Percentiles rank a stretch among this genome's conserved stretches.
These are phyloP conservation scores for Elsinoe ampelina DNA, from an alignment of 2,329 filamentous ascomycete species.

Conservation along the genomic window DNA sequence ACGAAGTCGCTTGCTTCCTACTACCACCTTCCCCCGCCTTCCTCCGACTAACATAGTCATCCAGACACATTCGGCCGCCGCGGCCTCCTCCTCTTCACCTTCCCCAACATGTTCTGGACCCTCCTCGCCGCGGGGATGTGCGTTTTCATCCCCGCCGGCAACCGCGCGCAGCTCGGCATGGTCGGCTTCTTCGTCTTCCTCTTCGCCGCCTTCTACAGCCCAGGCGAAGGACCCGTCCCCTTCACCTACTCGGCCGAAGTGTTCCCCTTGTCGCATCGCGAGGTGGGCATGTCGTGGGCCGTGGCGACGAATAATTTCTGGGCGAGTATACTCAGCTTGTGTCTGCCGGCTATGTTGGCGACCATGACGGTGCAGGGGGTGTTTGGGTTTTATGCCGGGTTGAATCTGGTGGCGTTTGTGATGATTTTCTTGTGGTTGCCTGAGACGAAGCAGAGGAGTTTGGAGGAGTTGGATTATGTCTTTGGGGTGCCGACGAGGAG, in stretches of 20 bases:
- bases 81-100: conserved; percentile 39
- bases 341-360: conserved; percentile 39
- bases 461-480: conserved; percentile 44
- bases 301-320: conserved; percentile 38
- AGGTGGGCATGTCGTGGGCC: conserved; percentile 23
- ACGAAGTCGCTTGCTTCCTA: no score
- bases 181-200: conserved; percentile 25
- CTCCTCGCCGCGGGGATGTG: conserved; percentile 42
- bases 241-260: conserved; percentile 33
- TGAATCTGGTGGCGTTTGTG: conserved; percentile 49
- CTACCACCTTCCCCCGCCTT: no score
- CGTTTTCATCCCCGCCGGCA: conserved; percentile 28
- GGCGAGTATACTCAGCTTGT: conserved; percentile 41
- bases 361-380: conserved; percentile 44
- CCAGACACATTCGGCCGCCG: conserved; percentile 35
- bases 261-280: conserved; percentile 26
- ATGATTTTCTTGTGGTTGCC: conserved; percentile 54
- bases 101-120: conserved; percentile 42
- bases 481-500: background rate
- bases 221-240: conserved; percentile 36
- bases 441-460: conserved; percentile 42
- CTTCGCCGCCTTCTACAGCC: conserved; percentile 37
- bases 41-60: conserved; percentile 31
- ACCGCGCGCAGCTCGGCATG: conserved; percentile 21
- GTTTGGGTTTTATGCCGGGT: conserved; percentile 50